phyloP scores from a whole-genome alignment of 345 rosid species.

The Citrus australasica region DNA sequence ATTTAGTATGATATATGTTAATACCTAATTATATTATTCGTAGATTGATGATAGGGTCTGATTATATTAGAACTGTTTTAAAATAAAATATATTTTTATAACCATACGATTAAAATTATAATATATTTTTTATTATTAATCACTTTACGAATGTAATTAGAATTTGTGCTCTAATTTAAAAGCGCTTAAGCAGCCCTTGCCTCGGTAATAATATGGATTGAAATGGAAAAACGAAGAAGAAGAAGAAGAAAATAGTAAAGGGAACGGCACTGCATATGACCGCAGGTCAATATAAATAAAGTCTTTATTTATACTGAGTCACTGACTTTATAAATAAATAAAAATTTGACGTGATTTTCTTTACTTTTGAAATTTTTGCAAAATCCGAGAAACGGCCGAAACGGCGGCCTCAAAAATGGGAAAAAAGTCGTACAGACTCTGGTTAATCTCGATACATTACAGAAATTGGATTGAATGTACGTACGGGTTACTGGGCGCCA shows the following conservation, averaged over 20 bases:
- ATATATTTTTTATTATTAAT: no score
- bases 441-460: no score
- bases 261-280: background rate
- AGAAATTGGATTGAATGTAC: background rate
- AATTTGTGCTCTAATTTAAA: no score
- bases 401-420: slow-evolving; percentile 27
- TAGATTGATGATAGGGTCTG: rapidly evolving
- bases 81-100: rapidly evolving
- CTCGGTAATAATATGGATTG: no score
- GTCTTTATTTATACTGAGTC: background rate
- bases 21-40: no score
- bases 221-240: no score
- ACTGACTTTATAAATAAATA: background rate
- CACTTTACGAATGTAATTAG: rapidly evolving
- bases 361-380: background rate
- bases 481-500: background rate
- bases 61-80: rapidly evolving
- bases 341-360: background rate
- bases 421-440: slow-evolving; percentile 1
- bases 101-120: rapidly evolving
- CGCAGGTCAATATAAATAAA: background rate
- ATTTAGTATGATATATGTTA: no score
- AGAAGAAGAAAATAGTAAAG: no score
- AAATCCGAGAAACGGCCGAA: background rate
- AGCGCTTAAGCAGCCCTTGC: no score